Evolutionary conservation across 78 protist genomes (phyloP).

Genomic region (Dictyostelium capitatum): DNA sequence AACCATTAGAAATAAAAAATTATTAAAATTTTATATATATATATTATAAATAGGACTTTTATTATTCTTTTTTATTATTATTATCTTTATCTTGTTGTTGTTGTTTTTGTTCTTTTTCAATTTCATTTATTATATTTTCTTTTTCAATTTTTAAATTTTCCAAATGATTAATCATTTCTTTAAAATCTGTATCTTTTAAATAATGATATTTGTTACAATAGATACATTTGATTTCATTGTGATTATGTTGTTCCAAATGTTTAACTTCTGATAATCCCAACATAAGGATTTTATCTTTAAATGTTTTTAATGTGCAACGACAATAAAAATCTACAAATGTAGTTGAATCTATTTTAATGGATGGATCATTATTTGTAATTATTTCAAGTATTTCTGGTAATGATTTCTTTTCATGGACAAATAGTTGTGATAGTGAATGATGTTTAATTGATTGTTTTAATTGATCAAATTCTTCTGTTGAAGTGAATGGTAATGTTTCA

Average conservation of each 20-base stretch:
- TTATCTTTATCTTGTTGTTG: not conserved
- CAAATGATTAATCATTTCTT: constrained; percentile 43
- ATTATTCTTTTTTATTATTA: not conserved
- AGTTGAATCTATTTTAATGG: constrained; percentile 1
- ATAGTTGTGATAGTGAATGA: not conserved
- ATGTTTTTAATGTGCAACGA: constrained; percentile 56
- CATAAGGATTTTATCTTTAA: constrained; percentile 19
- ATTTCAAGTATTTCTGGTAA: constrained; percentile 5
- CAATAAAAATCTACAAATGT: constrained; percentile 70
- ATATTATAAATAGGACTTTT: too few relatives aligned
- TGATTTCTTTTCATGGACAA: constrained; percentile 24
- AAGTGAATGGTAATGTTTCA: constrained; percentile 49
- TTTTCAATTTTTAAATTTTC: not conserved
- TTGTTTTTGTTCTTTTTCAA: not conserved
- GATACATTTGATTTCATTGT: constrained; percentile 42
- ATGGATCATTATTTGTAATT: not conserved
- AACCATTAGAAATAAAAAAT: constrained; percentile 46
- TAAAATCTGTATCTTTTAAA: constrained; percentile 27
- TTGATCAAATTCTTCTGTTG: not conserved
- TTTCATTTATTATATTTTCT: not conserved
- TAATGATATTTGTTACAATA: constrained; percentile 42
- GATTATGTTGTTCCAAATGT: constrained; percentile 37
- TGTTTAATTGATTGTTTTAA: not conserved
- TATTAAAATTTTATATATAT: constrained; percentile 1
- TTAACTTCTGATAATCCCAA: constrained; percentile 40